phyloP scores from a whole-genome alignment of 192 early-diverging fungal species.

The Coemansia sp. region DNA sequence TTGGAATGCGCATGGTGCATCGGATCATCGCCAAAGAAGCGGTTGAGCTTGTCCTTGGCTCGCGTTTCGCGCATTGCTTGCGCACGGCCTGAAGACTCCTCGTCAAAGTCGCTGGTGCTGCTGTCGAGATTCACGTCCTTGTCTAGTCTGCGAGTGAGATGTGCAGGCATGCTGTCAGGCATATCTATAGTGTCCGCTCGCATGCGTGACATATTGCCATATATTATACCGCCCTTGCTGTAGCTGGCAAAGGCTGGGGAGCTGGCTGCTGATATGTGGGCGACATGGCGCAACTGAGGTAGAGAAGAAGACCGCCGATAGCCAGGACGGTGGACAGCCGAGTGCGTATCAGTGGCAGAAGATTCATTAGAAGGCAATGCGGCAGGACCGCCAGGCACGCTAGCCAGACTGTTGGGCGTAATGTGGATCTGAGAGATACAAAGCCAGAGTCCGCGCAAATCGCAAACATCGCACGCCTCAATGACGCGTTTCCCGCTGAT shows the following conservation, averaged over 20 bases:
- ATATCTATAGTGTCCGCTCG: conserved; percentile 51
- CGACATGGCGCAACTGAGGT: conserved; percentile 36
- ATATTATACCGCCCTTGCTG: background rate
- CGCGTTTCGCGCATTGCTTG: conserved; percentile 42
- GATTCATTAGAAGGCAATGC: background rate
- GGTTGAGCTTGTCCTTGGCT: conserved; percentile 57
- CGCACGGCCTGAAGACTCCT: background rate
- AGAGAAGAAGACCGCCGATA: conserved; percentile 50
- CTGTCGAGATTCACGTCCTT: background rate
- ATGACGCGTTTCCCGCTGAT: conserved; percentile 54
- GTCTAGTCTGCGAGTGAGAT: conserved; percentile 36
- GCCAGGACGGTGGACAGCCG: conserved; percentile 15
- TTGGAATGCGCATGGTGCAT: conserved; percentile 25
- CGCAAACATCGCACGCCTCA: conserved; percentile 54
- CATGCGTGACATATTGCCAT: conserved; percentile 16
- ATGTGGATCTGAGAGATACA: conserved; percentile 42
- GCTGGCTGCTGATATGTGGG: background rate
- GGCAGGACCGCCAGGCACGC: conserved; percentile 45
- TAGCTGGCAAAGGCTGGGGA: conserved; percentile 2
- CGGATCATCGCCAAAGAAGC: conserved; percentile 65
- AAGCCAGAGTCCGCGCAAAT: conserved; percentile 54
- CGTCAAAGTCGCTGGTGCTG: conserved; percentile 18
- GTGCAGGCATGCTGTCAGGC: conserved; percentile 28
- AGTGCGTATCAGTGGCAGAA: background rate
- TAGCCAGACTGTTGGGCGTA: conserved; percentile 33